phyloP scores from a whole-genome alignment of 2,329 filamentous ascomycete genomes.

The Sporothrix euskadiensis region DNA sequence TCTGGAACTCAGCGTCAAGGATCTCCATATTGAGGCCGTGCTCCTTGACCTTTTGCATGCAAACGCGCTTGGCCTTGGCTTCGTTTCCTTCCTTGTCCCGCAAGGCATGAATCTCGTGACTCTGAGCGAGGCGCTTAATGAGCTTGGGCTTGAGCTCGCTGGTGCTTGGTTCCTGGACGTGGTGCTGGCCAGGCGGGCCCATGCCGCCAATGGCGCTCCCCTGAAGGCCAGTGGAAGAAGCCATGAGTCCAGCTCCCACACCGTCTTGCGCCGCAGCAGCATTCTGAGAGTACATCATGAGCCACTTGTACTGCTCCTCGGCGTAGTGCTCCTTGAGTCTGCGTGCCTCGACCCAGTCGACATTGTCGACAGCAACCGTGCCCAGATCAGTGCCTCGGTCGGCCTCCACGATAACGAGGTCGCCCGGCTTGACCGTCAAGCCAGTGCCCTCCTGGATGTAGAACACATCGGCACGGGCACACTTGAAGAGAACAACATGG shows the following conservation, averaged over 20 bases:
- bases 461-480: slow-evolving; percentile 90
- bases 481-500: slow-evolving; percentile 95
- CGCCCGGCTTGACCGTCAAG: slow-evolving; percentile 83
- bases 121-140: slow-evolving; percentile 91
- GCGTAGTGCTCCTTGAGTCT: slow-evolving; percentile 87
- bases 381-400: slow-evolving; percentile 95
- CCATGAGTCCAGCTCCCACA: slow-evolving; percentile 61
- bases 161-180: slow-evolving; percentile 67
- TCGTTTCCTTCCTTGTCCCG: slow-evolving; percentile 97
- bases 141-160: slow-evolving; percentile 90
- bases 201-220: slow-evolving; percentile 75
- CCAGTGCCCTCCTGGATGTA: slow-evolving; percentile 96
- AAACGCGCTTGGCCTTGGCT: slow-evolving; percentile 94
- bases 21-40: slow-evolving; percentile 95
- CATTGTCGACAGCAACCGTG: slow-evolving; percentile 83
- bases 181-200: slow-evolving; percentile 72
- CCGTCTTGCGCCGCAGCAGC: slow-evolving; percentile 64
- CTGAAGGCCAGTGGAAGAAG: slow-evolving; percentile 63
- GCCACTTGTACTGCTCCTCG: slow-evolving; percentile 95
- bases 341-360: slow-evolving; percentile 84
- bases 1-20: slow-evolving; percentile 96
- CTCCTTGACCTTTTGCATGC: slow-evolving; percentile 94
- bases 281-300: slow-evolving; percentile 96
- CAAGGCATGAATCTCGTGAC: slow-evolving; percentile 83
- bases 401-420: slow-evolving; percentile 95